Percentiles rank a stretch among this genome's conserved stretches.
Conservation (phyloP, 2,329 filamentous ascomycete genomes). For the Fusarium praegraminearum region DNA sequence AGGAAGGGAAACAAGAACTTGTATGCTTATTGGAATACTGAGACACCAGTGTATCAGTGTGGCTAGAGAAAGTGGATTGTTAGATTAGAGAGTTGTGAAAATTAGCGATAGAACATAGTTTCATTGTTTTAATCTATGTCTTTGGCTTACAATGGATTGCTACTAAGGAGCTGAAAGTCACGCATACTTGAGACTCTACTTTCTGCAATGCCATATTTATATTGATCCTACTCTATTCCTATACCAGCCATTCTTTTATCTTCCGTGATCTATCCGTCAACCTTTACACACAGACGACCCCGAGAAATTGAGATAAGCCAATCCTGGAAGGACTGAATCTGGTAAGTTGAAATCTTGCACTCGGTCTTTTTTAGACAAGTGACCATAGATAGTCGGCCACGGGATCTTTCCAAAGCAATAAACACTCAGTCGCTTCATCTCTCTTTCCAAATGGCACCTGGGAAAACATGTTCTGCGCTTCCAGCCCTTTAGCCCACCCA, state of each 20-base stretch:
- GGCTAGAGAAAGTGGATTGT: neutral
- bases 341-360: neutral
- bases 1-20: conserved; percentile 17
- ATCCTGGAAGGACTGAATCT: neutral
- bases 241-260: too few species aligned
- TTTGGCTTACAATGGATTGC: neutral
- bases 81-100: neutral
- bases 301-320: neutral
- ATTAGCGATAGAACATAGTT: neutral
- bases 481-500: neutral
- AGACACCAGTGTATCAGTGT: conserved; percentile 16
- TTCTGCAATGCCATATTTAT: too few species aligned
- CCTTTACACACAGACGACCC: neutral
- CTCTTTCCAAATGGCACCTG: conserved; percentile 9
- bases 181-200: too few species aligned
- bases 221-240: too few species aligned
- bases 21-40: conserved; percentile 27
- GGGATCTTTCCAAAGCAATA: conserved; percentile 24
- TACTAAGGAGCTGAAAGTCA: neutral
- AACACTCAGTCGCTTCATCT: neutral
- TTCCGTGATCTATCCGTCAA: neutral
- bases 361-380: neutral
- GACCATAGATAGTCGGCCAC: conserved; percentile 27
- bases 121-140: neutral
- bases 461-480: neutral